These are phyloP conservation scores for Fraxinus cuspidata DNA, from an alignment of 257 asterid species.

Conservation along the genomic window DNA sequence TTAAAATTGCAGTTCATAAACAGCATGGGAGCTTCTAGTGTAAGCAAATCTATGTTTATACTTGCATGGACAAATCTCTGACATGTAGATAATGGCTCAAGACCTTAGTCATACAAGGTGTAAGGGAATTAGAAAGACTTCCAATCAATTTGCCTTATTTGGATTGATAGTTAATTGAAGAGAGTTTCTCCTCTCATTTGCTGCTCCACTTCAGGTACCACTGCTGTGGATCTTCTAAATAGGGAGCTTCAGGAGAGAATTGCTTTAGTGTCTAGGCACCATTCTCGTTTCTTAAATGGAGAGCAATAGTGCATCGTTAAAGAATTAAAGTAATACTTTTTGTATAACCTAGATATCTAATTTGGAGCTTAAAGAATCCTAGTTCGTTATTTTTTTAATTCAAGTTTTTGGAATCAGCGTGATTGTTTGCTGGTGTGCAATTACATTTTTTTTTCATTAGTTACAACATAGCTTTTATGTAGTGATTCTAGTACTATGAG, in stretches of 20 bases:
- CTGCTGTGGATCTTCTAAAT: too few species aligned
- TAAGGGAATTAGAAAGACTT: not conserved
- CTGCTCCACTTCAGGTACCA: not conserved
- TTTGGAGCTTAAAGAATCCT: not conserved
- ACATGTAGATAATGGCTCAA: not conserved
- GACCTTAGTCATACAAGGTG: not conserved
- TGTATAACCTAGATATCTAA: not conserved
- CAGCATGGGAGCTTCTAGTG: not conserved
- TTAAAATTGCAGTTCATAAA: not conserved
- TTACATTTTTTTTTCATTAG: slow-evolving; percentile 10
- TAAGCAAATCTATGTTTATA: not conserved
- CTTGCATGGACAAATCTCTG: not conserved
- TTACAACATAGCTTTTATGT: slow-evolving; percentile 9
- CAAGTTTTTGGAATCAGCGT: not conserved
- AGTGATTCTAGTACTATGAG: slow-evolving; percentile 1
- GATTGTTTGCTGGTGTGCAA: slow-evolving; percentile 17
- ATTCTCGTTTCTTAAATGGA: too few species aligned
- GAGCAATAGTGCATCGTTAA: too few species aligned
- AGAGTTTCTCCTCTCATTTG: not conserved
- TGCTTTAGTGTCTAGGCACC: too few species aligned
- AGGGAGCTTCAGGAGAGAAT: too few species aligned
- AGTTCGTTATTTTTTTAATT: not conserved
- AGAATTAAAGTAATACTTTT: too few species aligned
- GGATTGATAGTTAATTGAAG: not conserved
- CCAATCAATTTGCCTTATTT: not conserved